These are phyloP conservation scores for Trichoderma semiorbis DNA, from an alignment of 2,329 filamentous ascomycete genomes.

Conservation along the genomic window DNA sequence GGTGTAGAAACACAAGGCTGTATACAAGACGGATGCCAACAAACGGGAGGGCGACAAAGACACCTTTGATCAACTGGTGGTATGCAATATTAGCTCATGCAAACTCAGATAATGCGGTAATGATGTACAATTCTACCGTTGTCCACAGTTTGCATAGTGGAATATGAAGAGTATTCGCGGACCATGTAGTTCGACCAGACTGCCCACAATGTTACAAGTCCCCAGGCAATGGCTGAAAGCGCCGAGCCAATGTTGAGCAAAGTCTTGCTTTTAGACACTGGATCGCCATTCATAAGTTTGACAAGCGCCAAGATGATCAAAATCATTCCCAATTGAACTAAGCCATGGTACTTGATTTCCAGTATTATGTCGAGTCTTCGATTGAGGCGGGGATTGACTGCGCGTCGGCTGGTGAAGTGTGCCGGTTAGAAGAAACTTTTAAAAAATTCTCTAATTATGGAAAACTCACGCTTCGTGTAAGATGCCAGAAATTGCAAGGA, in stretches of 20 bases:
- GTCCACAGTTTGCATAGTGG: background rate
- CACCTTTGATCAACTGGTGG: background rate
- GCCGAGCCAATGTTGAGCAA: background rate
- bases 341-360: background rate
- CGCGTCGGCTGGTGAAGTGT: background rate
- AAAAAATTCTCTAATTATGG: background rate
- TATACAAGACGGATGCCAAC: background rate
- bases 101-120: fast-evolving
- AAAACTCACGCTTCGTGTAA: background rate
- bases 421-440: background rate
- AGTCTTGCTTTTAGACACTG: background rate
- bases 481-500: background rate
- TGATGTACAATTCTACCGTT: background rate
- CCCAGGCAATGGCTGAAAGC: background rate
- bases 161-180: background rate
- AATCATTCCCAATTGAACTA: background rate
- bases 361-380: background rate
- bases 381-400: background rate
- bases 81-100: background rate
- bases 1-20: background rate
- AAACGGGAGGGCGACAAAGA: background rate
- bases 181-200: background rate
- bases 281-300: background rate
- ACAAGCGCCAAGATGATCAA: background rate
- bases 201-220: background rate